phyloP scores from a whole-genome alignment of 306 rosid genomes.

The Rosa multiflora region DNA sequence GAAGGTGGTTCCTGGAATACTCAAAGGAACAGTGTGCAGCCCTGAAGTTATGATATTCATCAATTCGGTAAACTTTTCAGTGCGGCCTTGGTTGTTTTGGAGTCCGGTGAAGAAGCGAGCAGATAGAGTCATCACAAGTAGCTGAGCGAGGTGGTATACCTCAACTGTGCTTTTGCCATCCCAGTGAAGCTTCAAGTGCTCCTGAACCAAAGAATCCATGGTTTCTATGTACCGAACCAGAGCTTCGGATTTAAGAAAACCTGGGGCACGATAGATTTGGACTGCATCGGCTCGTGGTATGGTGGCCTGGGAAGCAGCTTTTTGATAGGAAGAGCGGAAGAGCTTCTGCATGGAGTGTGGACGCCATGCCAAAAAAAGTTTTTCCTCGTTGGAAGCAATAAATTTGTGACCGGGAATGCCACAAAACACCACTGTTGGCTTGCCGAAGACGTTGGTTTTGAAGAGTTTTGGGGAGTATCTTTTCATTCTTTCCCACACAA shows the following conservation, averaged over 20 bases:
- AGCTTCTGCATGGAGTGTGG: slow-evolving; percentile 17
- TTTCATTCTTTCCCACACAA: neutral
- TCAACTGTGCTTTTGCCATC: slow-evolving; percentile 4
- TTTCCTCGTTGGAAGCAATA: slow-evolving; percentile 16
- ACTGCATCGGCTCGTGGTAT: neutral
- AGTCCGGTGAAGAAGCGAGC: slow-evolving; percentile 11
- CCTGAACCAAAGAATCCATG: slow-evolving; percentile 6
- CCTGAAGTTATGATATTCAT: neutral
- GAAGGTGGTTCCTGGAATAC: slow-evolving; percentile 6
- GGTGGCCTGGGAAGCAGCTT: neutral
- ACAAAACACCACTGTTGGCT: slow-evolving; percentile 12
- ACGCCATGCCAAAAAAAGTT: neutral
- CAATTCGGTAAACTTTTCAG: neutral
- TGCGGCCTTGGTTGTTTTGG: neutral
- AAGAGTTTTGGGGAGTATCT: no score
- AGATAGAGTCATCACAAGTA: neutral
- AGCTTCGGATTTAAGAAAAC: slow-evolving; percentile 18
- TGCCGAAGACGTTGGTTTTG: neutral
- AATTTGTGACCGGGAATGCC: neutral
- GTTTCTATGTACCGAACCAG: neutral
- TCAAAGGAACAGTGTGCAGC: neutral
- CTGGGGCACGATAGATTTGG: neutral
- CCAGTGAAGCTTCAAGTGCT: slow-evolving; percentile 18
- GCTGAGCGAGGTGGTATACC: slow-evolving; percentile 3
- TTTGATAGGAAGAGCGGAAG: slow-evolving; percentile 8